These are phyloP conservation scores for Penicillium cinerascens DNA, from an alignment of 495 filamentous ascomycete species.

Conservation along the genomic window DNA sequence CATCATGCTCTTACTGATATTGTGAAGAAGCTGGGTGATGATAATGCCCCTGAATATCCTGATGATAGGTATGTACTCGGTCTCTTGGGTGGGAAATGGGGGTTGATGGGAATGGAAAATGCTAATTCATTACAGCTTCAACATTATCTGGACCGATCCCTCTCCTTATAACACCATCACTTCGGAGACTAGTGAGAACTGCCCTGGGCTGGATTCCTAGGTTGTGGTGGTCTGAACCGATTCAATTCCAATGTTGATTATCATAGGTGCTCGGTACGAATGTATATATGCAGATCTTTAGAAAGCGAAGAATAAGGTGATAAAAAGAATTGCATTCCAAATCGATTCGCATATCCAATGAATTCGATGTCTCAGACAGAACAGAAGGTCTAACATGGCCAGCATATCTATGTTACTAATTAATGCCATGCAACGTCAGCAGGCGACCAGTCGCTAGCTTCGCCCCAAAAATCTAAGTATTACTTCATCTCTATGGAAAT, in stretches of 20 bases:
- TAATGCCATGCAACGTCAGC: conserved; percentile 2
- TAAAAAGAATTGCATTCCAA: neutral
- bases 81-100: too few species aligned
- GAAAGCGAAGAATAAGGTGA: too few species aligned
- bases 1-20: conserved; percentile 48
- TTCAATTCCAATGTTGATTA: too few species aligned
- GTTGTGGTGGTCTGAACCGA: neutral
- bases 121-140: conserved; percentile 14
- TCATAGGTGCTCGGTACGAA: too few species aligned
- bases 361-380: neutral
- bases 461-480: neutral
- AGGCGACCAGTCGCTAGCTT: neutral
- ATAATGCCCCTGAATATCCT: conserved; percentile 34
- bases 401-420: neutral
- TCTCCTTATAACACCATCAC: conserved; percentile 20
- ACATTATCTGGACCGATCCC: conserved; percentile 29
- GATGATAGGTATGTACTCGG: conserved; percentile 34
- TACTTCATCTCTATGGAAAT: neutral
- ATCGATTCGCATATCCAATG: neutral
- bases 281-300: neutral
- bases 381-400: neutral
- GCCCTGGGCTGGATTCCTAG: conserved; percentile 22
- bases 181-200: conserved; percentile 17
- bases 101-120: too few species aligned
- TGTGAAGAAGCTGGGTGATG: conserved; percentile 39